Conservation (phyloP, 208 protist genomes). For the Acanthamoeba healyi region DNA sequence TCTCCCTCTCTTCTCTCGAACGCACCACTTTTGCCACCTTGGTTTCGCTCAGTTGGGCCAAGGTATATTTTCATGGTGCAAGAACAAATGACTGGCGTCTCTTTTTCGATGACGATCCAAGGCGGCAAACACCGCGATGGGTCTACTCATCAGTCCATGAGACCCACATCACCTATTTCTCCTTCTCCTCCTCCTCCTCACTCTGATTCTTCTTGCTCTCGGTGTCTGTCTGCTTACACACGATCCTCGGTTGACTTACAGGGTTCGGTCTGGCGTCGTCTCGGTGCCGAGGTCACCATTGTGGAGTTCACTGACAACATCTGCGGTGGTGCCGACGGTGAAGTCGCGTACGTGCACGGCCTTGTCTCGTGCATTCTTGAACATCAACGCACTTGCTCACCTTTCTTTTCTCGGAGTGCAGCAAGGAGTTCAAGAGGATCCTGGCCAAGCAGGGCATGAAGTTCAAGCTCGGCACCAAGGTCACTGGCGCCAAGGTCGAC, state of each 20-base stretch:
- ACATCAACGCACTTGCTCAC: conserved; percentile 76
- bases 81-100: background rate
- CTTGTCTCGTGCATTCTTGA: conserved; percentile 59
- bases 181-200: background rate
- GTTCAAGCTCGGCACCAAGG: conserved; percentile 91
- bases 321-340: conserved; percentile 86
- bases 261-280: conserved; percentile 98
- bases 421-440: conserved; percentile 71
- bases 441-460: conserved; percentile 91
- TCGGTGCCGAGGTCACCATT: conserved; percentile 98
- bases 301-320: conserved; percentile 97
- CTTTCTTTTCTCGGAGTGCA: background rate
- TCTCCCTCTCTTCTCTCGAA: background rate
- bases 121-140: background rate
- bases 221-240: conserved; percentile 27
- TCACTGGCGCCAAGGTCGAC: conserved; percentile 85
- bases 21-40: background rate
- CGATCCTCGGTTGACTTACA: conserved; percentile 51
- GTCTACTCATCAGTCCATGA: conserved; percentile 6
- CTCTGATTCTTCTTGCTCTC: background rate
- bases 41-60: conserved; percentile 18
- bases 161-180: background rate
- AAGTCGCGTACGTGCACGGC: conserved; percentile 75
- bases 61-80: background rate
- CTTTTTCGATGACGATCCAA: conserved; percentile 12